Evolutionary conservation across 1,139 yeast species (phyloP), one percentile per base, ranked within the genome.

Genomic region (Pichia sp.): DNA sequence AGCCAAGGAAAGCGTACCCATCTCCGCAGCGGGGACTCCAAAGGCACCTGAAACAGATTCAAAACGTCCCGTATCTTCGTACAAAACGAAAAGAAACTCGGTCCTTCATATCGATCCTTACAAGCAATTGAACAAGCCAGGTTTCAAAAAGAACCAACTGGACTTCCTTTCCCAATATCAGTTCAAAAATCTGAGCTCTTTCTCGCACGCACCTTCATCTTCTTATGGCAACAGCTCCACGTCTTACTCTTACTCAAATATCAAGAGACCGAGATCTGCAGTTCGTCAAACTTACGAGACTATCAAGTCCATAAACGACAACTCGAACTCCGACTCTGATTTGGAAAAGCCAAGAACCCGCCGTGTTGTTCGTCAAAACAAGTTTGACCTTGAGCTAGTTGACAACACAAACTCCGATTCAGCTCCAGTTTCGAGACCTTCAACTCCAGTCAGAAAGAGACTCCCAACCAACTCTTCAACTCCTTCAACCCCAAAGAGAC

Each of bases 261-360:
- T 48, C 16, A 47, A 56, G 23, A 49, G 40, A 23, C 46, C 26
- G 30, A 47, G 44, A 49, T 57, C 65, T 4, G 61, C 64, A 4
- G 52, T 57, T 49, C 60, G 55, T 19, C 58, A 57, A 56, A 63
- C 67, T 64, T 68, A 67, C 61, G 67, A 65, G 61, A 73, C 72
- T 59, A 63, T 67, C 5, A 57, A 43, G 26, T 23, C 47, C 8
- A 54, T 61, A 13, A 47, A 46, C 32, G 67, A 71, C 48, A 77
- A 82, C 86, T 3, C 78, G 1, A 54, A 47, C 15, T 68, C 72
- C 45, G 79, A 76, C 56, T 61, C 71, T 3, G 67, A 67, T 31
- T 60, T 64, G 32, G 84, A 79, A 52, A 75, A 81, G 63, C 77
- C 82, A 42, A 77, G 87, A 70, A 83, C 88, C 1, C 78, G 88